Percentiles rank a stretch among this genome's conserved stretches.
phyloP scores from a whole-genome alignment of 768 basidiomycete species.

The Crassisporium funariophilum region DNA sequence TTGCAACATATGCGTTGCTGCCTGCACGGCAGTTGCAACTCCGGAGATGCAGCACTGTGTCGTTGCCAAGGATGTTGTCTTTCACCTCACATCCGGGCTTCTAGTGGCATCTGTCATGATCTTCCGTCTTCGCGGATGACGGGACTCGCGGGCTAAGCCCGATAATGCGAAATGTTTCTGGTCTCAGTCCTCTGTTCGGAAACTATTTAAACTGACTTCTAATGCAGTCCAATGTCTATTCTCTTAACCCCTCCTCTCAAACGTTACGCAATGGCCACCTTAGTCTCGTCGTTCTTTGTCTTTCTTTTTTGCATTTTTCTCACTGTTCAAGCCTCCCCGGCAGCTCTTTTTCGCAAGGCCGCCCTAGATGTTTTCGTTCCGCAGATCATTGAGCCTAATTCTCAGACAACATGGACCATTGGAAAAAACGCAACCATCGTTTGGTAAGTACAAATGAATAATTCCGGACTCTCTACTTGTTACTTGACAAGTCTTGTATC shows the following conservation, averaged over 20 bases:
- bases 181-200: slow-evolving; percentile 21
- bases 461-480: not conserved
- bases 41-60: too few species aligned
- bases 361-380: slow-evolving; percentile 34
- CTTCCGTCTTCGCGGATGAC: slow-evolving; percentile 13
- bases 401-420: slow-evolving; percentile 29
- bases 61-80: slow-evolving; percentile 7
- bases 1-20: too few species aligned
- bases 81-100: slow-evolving; percentile 12
- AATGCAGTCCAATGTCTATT: slow-evolving; percentile 6
- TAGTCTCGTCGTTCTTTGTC: slow-evolving; percentile 25
- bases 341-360: slow-evolving; percentile 23
- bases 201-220: slow-evolving; percentile 14
- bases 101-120: slow-evolving; percentile 19
- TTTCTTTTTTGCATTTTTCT: slow-evolving; percentile 27
- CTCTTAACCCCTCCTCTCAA: slow-evolving; percentile 6
- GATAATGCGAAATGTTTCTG: too few species aligned
- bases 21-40: too few species aligned
- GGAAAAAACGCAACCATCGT: slow-evolving; percentile 27
- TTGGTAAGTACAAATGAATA: slow-evolving; percentile 28
- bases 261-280: slow-evolving; percentile 25
- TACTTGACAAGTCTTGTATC: not conserved
- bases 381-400: slow-evolving; percentile 28
- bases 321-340: slow-evolving; percentile 24
- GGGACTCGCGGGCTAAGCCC: slow-evolving; percentile 5